phyloP scores from a whole-genome alignment of 331 rosid genomes.

The Pyracantha coccinea region DNA sequence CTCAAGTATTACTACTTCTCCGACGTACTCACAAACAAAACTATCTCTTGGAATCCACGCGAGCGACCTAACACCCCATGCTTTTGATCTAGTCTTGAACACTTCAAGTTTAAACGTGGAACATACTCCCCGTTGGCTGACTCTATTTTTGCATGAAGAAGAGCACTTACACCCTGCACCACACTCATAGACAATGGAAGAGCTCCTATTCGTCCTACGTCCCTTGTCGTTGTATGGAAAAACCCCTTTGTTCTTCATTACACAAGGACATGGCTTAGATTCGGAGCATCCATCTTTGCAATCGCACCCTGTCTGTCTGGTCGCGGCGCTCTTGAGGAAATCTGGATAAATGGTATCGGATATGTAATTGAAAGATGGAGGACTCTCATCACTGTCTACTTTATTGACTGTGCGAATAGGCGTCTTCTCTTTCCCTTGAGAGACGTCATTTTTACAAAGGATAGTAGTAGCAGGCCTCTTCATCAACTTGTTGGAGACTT shows the following conservation, averaged over 20 bases:
- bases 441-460: slow-evolving; percentile 20
- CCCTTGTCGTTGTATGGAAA: neutral
- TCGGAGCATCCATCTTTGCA: neutral
- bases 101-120: neutral
- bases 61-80: slow-evolving; percentile 31
- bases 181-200: neutral
- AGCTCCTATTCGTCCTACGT: too few species aligned
- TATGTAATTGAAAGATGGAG: slow-evolving; percentile 14
- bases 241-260: slow-evolving; percentile 16
- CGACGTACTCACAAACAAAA: slow-evolving; percentile 37
- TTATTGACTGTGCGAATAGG: slow-evolving; percentile 16
- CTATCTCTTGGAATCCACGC: slow-evolving; percentile 30
- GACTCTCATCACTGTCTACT: neutral
- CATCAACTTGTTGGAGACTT: too few species aligned
- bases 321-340: neutral
- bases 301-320: neutral
- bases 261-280: slow-evolving; percentile 16
- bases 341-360: neutral
- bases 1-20: slow-evolving; percentile 15
- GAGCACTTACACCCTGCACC: neutral
- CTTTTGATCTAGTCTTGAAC: neutral
- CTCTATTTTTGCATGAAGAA: neutral
- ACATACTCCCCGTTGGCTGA: neutral
- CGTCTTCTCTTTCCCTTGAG: slow-evolving; percentile 25
- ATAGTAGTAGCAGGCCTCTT: neutral